A percentile compares a stretch with the other conserved stretches of the same genome.
Evolutionary conservation across 768 basidiomycete genomes (phyloP).

Genomic region (Piloderma croceum): DNA sequence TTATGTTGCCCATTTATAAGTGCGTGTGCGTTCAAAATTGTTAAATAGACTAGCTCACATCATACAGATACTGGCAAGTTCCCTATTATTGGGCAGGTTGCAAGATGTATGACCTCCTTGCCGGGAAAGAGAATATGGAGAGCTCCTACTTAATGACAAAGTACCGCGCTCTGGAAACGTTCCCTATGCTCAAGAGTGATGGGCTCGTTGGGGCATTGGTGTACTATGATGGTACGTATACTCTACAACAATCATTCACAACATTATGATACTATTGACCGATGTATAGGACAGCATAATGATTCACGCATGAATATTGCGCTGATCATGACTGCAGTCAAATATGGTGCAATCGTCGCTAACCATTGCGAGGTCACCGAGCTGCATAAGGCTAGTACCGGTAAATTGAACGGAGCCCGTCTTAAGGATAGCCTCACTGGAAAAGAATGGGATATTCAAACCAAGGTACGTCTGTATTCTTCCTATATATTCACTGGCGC

Average conservation of each 20-base stretch:
- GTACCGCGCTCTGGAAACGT: conserved; percentile 87
- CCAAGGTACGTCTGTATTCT: conserved; percentile 47
- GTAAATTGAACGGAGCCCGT: conserved; percentile 66
- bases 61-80: conserved; percentile 82
- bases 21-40: conserved; percentile 26
- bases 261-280: conserved; percentile 13
- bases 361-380: conserved; percentile 87
- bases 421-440: conserved; percentile 82
- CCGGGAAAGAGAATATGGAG: conserved; percentile 97
- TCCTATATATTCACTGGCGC: background rate
- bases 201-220: conserved; percentile 93
- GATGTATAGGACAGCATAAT: conserved; percentile 81
- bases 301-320: conserved; percentile 98
- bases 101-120: conserved; percentile 93
- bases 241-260: conserved; percentile 31
- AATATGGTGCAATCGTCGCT: conserved; percentile 78
- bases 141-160: conserved; percentile 92
- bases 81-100: conserved; percentile 95
- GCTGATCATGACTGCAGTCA: conserved; percentile 89
- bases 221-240: conserved; percentile 83
- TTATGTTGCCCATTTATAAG: conserved; percentile 97
- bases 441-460: conserved; percentile 73
- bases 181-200: conserved; percentile 92
- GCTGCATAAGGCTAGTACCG: conserved; percentile 61
- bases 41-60: conserved; percentile 6